Percentiles rank a stretch among this genome's conserved stretches.
These are phyloP conservation scores for Lepiota brunneoincarnata DNA, from an alignment of 768 basidiomycete species.

Conservation along the genomic window DNA sequence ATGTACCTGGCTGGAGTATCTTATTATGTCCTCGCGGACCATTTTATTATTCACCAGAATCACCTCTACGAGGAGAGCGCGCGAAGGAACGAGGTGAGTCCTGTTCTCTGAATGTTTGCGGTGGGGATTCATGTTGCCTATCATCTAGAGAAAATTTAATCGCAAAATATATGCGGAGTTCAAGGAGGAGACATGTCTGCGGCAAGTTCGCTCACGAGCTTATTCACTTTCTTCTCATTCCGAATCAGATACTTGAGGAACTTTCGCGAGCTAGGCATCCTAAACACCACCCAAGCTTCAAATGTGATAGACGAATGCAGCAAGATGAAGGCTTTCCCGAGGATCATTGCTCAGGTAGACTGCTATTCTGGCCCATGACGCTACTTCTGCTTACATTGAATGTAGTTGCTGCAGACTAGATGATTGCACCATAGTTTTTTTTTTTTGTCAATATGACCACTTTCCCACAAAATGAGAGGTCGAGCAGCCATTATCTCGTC, in stretches of 20 bases:
- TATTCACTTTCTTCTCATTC: not conserved
- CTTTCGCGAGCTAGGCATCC: constrained; percentile 47
- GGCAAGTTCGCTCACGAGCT: constrained; percentile 31
- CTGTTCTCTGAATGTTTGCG: constrained; percentile 20
- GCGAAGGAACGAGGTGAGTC: constrained; percentile 47
- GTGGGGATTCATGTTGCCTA: not conserved
- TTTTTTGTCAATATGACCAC: too few species aligned
- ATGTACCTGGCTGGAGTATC: constrained; percentile 86
- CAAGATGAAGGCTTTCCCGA: constrained; percentile 53
- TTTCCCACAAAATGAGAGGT: too few species aligned
- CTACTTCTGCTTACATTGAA: not conserved
- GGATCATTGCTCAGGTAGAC: constrained; percentile 37
- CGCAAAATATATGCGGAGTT: constrained; percentile 73
- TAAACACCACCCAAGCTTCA: constrained; percentile 47
- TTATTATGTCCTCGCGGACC: constrained; percentile 81
- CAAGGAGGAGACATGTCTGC: constrained; percentile 70
- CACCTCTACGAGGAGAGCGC: constrained; percentile 78
- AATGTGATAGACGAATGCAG: constrained; percentile 64
- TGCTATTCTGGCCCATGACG: not conserved
- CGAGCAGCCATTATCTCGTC: too few species aligned
- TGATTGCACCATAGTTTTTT: not conserved
- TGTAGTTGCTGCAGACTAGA: constrained; percentile 1
- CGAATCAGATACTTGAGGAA: constrained; percentile 56
- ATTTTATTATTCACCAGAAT: constrained; percentile 87
- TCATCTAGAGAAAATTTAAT: constrained; percentile 33